Evolutionary conservation across 805 yeast genomes (phyloP), one percentile per base, ranked within the genome.

Genomic region (Sugiyamaella valdiviana): DNA sequence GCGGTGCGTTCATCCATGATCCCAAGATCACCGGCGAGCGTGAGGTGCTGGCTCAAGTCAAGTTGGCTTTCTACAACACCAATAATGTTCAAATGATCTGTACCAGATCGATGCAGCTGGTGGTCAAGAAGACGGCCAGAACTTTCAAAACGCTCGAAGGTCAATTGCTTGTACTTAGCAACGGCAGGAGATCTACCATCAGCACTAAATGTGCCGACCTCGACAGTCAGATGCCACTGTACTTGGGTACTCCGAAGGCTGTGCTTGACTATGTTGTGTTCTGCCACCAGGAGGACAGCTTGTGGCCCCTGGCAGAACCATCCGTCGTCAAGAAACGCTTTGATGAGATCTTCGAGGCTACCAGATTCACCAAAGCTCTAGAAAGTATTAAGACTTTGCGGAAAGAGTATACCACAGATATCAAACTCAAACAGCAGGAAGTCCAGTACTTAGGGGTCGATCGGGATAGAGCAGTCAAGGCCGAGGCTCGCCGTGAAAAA

Each of bases 251-350:
- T 0, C 85, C 96, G 0, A 78, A 79, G 50, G 85, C 98, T 0
- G 79, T 93, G 47, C 68, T 93, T 45, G 96, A 91, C 56, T 87
- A 88, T 63, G 99, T 93, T 38, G 82, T 91, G 1, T 93, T 93
- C 66, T 91, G 99, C 61, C 99, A 93, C 61, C 99, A 93, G 64
- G 99, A 93, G 60, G 99, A 93, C 51, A 82, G 91, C 57, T 66
- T 88, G 23, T 93, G 99, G 99, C 99, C 99, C 1, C 71, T 93
- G 42, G 57, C 65, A 1, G 99, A 93, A 65, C 95, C 99, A 1
- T 75, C 95, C 2, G 76, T 76, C 10, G 74, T 93, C 62, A 95
- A 93, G 67, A 90, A 90, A 67, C 77, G 91, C 46, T 95, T 93
- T 59, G 99, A 93, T 64, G 99, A 93, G 65, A 91, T 93, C 6